phyloP scores from a whole-genome alignment of 2,329 filamentous ascomycete species.

The Paracoccidioides brasiliensis region DNA sequence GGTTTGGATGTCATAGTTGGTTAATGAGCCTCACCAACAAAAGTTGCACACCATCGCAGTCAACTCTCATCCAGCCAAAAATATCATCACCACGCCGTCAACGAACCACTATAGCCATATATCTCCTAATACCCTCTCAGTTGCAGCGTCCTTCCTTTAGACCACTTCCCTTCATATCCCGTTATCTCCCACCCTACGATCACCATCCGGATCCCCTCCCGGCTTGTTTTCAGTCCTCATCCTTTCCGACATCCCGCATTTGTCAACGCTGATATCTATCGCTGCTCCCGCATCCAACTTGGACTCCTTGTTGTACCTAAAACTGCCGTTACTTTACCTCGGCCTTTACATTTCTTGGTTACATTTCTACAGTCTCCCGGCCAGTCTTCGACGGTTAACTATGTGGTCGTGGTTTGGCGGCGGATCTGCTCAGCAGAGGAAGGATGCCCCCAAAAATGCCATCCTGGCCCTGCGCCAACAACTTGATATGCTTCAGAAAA shows the following conservation, averaged over 20 bases:
- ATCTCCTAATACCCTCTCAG: background rate
- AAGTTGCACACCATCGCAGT: background rate
- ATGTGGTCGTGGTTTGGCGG: conserved; percentile 91
- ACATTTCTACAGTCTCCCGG: background rate
- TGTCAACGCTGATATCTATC: background rate
- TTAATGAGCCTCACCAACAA: background rate
- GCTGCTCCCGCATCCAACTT: background rate
- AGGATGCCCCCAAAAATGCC: conserved; percentile 92
- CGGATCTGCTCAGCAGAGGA: conserved; percentile 66
- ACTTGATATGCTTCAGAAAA: conserved; percentile 94
- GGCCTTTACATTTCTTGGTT: background rate
- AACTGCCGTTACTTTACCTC: conserved; percentile 5
- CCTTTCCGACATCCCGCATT: background rate
- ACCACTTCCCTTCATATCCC: background rate
- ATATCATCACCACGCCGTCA: background rate
- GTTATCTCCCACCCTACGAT: background rate
- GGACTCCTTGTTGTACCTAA: background rate
- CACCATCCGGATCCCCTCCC: background rate
- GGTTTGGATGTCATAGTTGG: background rate
- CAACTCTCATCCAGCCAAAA: background rate
- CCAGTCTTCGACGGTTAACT: conserved; percentile 12
- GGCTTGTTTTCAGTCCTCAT: background rate
- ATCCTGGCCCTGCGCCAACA: conserved; percentile 79
- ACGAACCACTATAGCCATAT: background rate
- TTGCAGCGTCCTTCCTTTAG: background rate